Evolutionary conservation across 345 rosid genomes (phyloP), one percentile per base, ranked within the genome.

Genomic region (Salix purpurea): DNA sequence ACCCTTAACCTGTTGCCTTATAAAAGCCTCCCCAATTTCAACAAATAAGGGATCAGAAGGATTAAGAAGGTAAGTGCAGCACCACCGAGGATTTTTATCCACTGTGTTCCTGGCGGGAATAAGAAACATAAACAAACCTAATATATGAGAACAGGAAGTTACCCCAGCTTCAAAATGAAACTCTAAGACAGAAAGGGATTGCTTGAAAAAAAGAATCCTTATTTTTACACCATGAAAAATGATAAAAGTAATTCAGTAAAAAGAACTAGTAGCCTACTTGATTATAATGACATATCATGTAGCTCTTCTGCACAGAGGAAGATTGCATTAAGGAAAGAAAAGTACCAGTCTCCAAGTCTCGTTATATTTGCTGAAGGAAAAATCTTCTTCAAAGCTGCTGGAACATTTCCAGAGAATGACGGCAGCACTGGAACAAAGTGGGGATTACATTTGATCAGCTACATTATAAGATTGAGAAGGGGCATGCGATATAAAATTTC

Each of bases 351-450:
- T 68, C 93, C 97, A 78, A 95, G 94, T 80, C 92, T 89, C 39
- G 90, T 91, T 79, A 95, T 92, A 77, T 89, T 91, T 79, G 97
- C 99, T 60, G 79, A 83, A 65, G 97, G 99, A 81, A 89, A 89
- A 52, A 86, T 87, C 77, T 81, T 88, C 84, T 76, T 87, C 78
- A 95, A 84, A 81, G 97, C 94, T 69, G 90, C 93, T 76, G 99
- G 99, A 83, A 95, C 99, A 79, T 90, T 92, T 68, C 99, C 99
- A 56, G 99, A 89, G 90, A 95, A 95, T 65, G 99, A 93, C 13
- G 99, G 99, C 64, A 95, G 92, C 83, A 95, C 99, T 95, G 84
- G 62, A 79, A 78, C 50, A 84, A 62, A 64, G 67, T 75, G 83
- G 13, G 76, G 70, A 78, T 37, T 10, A 46, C 2, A 69, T 32